These are phyloP conservation scores for Ceratobasidium sp. DNA, from an alignment of 1,284 basidiomycete genomes.

Conservation along the genomic window DNA sequence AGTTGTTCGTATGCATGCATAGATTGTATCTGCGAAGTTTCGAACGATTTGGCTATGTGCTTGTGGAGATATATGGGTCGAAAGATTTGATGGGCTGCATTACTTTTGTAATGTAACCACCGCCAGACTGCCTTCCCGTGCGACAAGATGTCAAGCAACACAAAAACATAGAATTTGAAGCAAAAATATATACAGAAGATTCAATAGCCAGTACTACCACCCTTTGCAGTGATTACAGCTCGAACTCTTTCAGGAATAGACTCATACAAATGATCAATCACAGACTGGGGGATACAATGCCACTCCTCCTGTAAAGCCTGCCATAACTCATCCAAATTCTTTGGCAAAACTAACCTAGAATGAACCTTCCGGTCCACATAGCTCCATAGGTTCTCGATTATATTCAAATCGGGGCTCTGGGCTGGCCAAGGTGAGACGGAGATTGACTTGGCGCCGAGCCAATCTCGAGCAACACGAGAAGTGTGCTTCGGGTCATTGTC, in stretches of 20 bases:
- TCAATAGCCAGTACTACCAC: conserved; percentile 10
- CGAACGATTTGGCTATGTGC: neutral
- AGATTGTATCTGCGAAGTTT: neutral
- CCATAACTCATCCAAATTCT: conserved; percentile 37
- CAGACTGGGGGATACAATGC: neutral
- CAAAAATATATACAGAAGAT: neutral
- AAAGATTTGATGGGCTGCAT: conserved; percentile 12
- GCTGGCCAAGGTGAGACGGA: conserved; percentile 56
- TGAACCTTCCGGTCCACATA: conserved; percentile 53
- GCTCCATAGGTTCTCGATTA: conserved; percentile 59
- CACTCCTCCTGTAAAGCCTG: conserved; percentile 19
- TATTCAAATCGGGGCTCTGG: conserved; percentile 58
- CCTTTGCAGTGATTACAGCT: conserved; percentile 4
- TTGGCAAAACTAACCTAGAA: conserved; percentile 49
- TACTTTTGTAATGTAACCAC: conserved; percentile 36
- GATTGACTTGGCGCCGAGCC: conserved; percentile 56
- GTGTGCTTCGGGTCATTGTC: conserved; percentile 15
- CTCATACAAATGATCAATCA: conserved; percentile 4
- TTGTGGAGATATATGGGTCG: neutral
- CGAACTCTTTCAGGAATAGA: neutral
- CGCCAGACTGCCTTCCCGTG: neutral
- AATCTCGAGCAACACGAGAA: conserved; percentile 8
- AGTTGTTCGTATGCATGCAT: neutral
- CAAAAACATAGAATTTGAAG: neutral
- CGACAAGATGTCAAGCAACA: too few relatives aligned